A percentile compares a stretch with the other conserved stretches of the same genome.
Evolutionary conservation across 306 rosid genomes (phyloP).

Genomic region (Ormosia emarginata): DNA sequence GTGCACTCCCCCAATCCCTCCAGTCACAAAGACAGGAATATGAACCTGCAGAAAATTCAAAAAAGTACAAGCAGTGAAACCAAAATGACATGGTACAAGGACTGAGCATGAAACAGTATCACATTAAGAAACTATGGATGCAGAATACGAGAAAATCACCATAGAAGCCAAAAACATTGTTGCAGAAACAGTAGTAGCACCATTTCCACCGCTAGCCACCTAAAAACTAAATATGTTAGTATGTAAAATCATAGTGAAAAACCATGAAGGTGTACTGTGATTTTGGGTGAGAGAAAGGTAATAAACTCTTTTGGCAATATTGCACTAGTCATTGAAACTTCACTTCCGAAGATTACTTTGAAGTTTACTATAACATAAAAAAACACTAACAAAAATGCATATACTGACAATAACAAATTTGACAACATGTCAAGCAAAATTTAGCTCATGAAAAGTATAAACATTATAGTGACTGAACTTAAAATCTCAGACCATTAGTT

Average conservation of each 20-base stretch:
- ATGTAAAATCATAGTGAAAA: constrained; percentile 4
- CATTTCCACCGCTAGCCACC: constrained; percentile 82
- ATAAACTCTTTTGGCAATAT: not conserved
- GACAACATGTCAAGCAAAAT: constrained; percentile 2
- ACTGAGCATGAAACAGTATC: not conserved
- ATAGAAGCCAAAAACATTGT: constrained; percentile 79
- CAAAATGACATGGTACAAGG: not conserved
- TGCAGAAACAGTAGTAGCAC: constrained; percentile 94
- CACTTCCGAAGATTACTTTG: not conserved
- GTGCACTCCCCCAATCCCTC: constrained; percentile 96
- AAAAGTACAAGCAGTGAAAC: not conserved
- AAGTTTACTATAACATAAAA: not conserved
- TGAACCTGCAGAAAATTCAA: constrained; percentile 49
- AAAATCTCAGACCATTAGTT: not conserved
- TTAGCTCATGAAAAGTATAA: constrained; percentile 6
- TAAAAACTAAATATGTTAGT: constrained; percentile 23
- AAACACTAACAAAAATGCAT: not conserved
- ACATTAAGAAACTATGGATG: not conserved
- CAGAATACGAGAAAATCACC: constrained; percentile 40
- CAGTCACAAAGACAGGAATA: constrained; percentile 82
- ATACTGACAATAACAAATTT: not conserved
- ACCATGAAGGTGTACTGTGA: not conserved
- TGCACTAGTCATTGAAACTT: not conserved
- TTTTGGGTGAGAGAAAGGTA: not conserved
- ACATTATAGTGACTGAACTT: not conserved